These are phyloP conservation scores for Euryodendron excelsum DNA, from an alignment of 148 eudicot species.

Conservation along the genomic window DNA sequence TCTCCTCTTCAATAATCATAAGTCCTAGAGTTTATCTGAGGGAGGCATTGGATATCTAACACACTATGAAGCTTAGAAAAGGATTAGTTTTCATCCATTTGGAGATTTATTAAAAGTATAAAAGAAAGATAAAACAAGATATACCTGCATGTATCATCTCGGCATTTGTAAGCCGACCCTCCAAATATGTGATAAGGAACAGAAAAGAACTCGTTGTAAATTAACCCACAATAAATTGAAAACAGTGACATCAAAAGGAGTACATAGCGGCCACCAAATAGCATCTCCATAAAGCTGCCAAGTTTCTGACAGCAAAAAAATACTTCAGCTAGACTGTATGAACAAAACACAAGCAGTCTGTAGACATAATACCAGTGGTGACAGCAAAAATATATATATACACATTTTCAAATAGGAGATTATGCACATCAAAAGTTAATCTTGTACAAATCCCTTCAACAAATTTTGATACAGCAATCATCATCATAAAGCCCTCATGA, in stretches of 20 bases:
- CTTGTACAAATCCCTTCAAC: too few relatives aligned
- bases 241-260: conserved; percentile 88
- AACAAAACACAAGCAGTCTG: too few relatives aligned
- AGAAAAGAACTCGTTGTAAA: conserved; percentile 96
- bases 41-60: background rate
- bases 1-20: background rate
- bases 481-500: too few relatives aligned
- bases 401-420: too few relatives aligned
- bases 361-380: too few relatives aligned
- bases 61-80: background rate
- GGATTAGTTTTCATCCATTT: background rate
- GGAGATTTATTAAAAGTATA: background rate
- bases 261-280: conserved; percentile 93
- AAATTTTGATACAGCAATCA: too few relatives aligned
- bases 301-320: conserved; percentile 59
- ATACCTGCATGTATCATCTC: conserved; percentile 89
- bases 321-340: conserved; percentile 11
- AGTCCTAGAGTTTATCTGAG: background rate
- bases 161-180: conserved; percentile 83
- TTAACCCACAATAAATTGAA: conserved; percentile 88
- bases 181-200: conserved; percentile 96
- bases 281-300: conserved; percentile 98
- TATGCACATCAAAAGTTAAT: too few relatives aligned
- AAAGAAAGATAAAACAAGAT: background rate
- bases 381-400: too few relatives aligned